These are phyloP conservation scores for Pterothamnion heteromorphum DNA, from an alignment of 31 red algal species.

Conservation along the genomic window DNA sequence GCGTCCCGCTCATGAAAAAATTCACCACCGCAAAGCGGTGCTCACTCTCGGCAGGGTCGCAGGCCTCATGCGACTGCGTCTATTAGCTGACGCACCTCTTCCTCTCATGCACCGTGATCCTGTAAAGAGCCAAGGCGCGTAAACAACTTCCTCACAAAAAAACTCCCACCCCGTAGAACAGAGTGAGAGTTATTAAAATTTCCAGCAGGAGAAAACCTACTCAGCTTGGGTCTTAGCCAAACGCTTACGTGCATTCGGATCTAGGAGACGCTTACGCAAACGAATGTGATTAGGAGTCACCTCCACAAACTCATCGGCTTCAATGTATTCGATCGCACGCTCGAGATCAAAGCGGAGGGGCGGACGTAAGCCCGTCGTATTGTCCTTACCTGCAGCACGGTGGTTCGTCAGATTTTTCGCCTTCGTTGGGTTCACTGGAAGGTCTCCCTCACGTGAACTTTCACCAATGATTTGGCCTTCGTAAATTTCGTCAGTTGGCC, in stretches of 20 bases:
- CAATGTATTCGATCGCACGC: constrained; percentile 34
- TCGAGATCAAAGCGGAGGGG: background rate
- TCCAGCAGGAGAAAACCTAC: background rate
- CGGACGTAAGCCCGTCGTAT: background rate
- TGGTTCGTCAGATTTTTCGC: constrained; percentile 4
- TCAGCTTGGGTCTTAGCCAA: background rate
- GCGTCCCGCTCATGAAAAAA: no score
- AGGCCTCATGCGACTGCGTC: no score
- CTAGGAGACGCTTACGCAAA: background rate
- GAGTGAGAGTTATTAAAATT: background rate
- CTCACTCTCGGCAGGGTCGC: no score
- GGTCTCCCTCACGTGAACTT: background rate
- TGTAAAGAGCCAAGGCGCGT: no score
- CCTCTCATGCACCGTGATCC: no score
- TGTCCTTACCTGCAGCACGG: constrained; percentile 27
- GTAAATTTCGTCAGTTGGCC: constrained; percentile 14
- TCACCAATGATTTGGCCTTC: constrained; percentile 42
- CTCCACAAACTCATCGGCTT: constrained; percentile 26
- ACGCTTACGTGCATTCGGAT: background rate
- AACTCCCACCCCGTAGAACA: background rate
- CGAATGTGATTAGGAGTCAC: constrained; percentile 6
- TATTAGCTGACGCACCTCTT: no score
- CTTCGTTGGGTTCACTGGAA: constrained; percentile 24
- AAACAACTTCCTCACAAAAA: no score
- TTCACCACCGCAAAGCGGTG: no score